Evolutionary conservation across 441 rosid genomes (phyloP).

Genomic region (Brassica balearica): DNA sequence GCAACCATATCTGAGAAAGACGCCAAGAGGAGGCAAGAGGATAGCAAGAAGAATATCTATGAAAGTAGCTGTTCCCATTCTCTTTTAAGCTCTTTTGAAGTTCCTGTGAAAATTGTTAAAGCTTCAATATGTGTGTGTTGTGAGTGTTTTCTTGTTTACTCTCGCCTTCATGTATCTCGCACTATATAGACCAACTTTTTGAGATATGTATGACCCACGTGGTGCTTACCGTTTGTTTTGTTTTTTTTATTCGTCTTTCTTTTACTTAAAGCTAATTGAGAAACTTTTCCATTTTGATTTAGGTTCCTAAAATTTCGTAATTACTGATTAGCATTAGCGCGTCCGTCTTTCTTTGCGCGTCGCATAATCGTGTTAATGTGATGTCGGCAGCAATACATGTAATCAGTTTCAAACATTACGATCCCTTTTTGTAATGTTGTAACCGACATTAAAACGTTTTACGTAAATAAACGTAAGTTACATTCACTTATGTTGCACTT

Average conservation of each 20-base stretch:
- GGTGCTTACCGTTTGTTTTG: neutral
- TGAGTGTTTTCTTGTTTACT: constrained; percentile 23
- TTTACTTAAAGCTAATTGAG: neutral
- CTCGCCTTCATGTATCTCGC: constrained; percentile 7
- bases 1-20: constrained; percentile 88
- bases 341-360: constrained; percentile 5
- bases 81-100: constrained; percentile 7
- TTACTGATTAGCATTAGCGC: constrained; percentile 14
- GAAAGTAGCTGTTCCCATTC: constrained; percentile 59
- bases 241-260: constrained; percentile 12
- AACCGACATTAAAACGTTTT: neutral
- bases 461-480: neutral
- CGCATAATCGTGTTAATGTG: neutral
- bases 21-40: constrained; percentile 93
- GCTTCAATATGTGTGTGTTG: neutral
- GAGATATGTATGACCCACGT: constrained; percentile 44
- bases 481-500: neutral
- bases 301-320: constrained; percentile 11
- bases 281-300: neutral
- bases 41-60: constrained; percentile 79
- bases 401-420: constrained; percentile 9
- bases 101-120: constrained; percentile 5
- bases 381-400: neutral
- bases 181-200: constrained; percentile 40
- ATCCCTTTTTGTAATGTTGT: neutral